phyloP scores from a whole-genome alignment of 129 eudicot species.

The Lactuca saligna region DNA sequence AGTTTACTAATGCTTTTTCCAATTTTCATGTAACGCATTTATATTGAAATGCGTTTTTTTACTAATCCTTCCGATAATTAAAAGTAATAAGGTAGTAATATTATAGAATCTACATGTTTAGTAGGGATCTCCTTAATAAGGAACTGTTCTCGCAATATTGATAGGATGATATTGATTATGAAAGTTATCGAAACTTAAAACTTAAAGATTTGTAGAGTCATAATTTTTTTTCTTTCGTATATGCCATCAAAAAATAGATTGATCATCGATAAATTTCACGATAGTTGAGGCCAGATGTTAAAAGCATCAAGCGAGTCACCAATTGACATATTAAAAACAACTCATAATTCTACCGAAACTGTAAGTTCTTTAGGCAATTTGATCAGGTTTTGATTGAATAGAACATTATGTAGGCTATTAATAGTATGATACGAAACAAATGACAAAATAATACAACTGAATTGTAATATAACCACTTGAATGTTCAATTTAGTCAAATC shows the following conservation, averaged over 20 bases:
- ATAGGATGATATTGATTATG: no score
- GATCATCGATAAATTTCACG: conserved; percentile 4
- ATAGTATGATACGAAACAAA: background rate
- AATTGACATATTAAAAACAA: background rate
- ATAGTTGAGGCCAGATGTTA: background rate
- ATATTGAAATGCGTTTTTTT: conserved; percentile 69
- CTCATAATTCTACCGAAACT: background rate
- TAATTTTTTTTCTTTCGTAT: background rate
- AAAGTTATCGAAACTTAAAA: background rate
- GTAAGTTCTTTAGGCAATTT: background rate
- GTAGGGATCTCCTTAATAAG: no score
- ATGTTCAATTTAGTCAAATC: background rate
- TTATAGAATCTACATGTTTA: background rate
- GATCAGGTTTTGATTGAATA: background rate
- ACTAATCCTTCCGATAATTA: conserved; percentile 69
- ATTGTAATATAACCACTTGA: background rate
- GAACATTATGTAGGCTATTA: background rate
- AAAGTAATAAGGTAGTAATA: conserved; percentile 7
- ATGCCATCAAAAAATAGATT: conserved; percentile 1
- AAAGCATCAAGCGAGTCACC: background rate
- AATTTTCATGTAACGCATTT: conserved; percentile 82
- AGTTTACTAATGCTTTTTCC: conserved; percentile 62
- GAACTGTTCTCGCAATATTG: no score
- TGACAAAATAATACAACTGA: background rate
- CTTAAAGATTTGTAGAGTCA: background rate